These are phyloP conservation scores for Starmerella scarabaei DNA, from an alignment of 805 yeast species.

Conservation along the genomic window DNA sequence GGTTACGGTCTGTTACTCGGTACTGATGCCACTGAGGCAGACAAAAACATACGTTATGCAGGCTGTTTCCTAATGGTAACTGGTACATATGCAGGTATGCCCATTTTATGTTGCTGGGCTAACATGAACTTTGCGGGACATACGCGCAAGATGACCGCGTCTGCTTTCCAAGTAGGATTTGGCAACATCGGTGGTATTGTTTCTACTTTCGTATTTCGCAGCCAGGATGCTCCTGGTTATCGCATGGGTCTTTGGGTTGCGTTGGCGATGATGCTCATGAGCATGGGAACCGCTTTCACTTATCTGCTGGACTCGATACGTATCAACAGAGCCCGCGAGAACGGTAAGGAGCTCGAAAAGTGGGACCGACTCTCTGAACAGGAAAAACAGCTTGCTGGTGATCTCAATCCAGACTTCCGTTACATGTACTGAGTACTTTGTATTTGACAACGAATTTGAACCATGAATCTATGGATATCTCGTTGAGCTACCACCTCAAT, in stretches of 20 bases:
- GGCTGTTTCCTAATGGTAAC: conserved; percentile 49
- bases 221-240: conserved; percentile 47
- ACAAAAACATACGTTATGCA: conserved; percentile 39
- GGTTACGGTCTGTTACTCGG: conserved; percentile 49
- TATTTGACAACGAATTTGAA: too few species aligned
- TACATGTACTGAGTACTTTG: conserved; percentile 22
- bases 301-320: conserved; percentile 28
- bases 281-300: conserved; percentile 28
- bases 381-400: conserved; percentile 24
- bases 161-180: conserved; percentile 54
- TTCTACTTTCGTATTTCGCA: conserved; percentile 43
- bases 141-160: conserved; percentile 42
- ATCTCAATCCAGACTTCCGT: conserved; percentile 24
- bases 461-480: too few species aligned
- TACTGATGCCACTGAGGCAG: conserved; percentile 25
- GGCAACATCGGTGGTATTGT: conserved; percentile 66
- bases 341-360: conserved; percentile 20
- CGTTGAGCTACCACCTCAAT: too few species aligned
- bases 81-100: conserved; percentile 56
- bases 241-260: conserved; percentile 41
- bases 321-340: conserved; percentile 23
- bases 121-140: conserved; percentile 53
- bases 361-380: conserved; percentile 20
- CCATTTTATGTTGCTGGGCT: conserved; percentile 55
- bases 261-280: conserved; percentile 37